A percentile compares a stretch with the other conserved stretches of the same genome.
Conservation (phyloP, 148 eudicot species). For the Linanthus parryae region DNA sequence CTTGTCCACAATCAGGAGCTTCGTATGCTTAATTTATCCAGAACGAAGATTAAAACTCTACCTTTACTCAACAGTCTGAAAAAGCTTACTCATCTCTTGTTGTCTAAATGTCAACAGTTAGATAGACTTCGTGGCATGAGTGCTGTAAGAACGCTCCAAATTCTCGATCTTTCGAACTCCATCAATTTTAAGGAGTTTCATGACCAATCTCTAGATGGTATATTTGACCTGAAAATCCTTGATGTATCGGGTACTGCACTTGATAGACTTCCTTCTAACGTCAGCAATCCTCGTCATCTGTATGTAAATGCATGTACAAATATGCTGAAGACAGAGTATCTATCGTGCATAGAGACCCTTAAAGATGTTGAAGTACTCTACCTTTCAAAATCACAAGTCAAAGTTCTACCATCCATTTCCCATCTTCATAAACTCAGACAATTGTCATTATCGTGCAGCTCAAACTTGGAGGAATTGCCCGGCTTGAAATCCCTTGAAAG, state of each 20-base stretch:
- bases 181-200: conserved; percentile 15
- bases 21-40: conserved; percentile 25
- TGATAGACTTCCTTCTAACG: conserved; percentile 8
- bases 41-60: conserved; percentile 12
- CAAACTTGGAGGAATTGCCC: conserved; percentile 1
- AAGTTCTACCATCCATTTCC: conserved; percentile 15
- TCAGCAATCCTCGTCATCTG: conserved; percentile 15
- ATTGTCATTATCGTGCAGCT: conserved; percentile 13
- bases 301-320: conserved; percentile 6
- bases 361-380: conserved; percentile 15
- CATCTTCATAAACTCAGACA: conserved; percentile 14
- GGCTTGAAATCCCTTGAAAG: conserved; percentile 12
- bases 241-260: conserved; percentile 21
- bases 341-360: background rate
- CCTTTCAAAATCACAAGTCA: conserved; percentile 15
- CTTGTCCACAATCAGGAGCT: conserved; percentile 1
- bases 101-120: conserved; percentile 9
- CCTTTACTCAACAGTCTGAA: conserved; percentile 8
- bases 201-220: conserved; percentile 4
- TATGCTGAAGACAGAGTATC: background rate
- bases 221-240: conserved; percentile 8
- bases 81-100: conserved; percentile 25
- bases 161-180: conserved; percentile 26
- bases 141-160: conserved; percentile 11
- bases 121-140: conserved; percentile 13